Percentiles rank a stretch among this genome's conserved stretches.
Evolutionary conservation across 192 early-diverging fungal species (phyloP).

Genomic region (Backusella mclennaniae): DNA sequence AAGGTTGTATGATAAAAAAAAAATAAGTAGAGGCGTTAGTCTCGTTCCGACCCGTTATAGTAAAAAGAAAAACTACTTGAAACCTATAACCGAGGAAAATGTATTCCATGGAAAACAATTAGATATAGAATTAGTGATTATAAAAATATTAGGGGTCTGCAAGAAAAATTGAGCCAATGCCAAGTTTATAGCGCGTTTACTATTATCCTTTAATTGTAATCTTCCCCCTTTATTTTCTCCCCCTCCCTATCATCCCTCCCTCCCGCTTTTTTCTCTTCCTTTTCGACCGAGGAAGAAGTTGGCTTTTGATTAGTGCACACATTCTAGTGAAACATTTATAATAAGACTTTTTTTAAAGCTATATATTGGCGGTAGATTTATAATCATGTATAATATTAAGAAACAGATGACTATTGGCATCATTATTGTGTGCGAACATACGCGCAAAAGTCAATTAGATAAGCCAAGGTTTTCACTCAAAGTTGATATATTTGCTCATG

Average conservation of each 20-base stretch:
- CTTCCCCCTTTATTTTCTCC: neutral
- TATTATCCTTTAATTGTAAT: neutral
- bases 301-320: too few relatives aligned
- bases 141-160: neutral
- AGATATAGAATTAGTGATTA: neutral
- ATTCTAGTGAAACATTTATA: too few relatives aligned
- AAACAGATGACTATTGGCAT: neutral
- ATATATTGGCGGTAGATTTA: too few relatives aligned
- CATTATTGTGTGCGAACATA: neutral
- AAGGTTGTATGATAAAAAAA: neutral
- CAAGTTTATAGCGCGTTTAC: neutral
- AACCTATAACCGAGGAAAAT: neutral
- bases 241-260: neutral
- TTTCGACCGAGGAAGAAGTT: neutral
- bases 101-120: neutral
- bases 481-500: neutral
- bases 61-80: neutral
- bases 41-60: neutral
- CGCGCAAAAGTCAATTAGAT: neutral
- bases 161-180: neutral
- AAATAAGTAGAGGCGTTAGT: neutral
- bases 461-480: neutral
- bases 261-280: neutral
- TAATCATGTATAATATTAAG: neutral
- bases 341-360: too few relatives aligned